Percentiles rank a stretch among this genome's conserved stretches.
These are phyloP conservation scores for Hypomyces rosellus DNA, from an alignment of 2,329 filamentous ascomycete genomes.

Conservation along the genomic window DNA sequence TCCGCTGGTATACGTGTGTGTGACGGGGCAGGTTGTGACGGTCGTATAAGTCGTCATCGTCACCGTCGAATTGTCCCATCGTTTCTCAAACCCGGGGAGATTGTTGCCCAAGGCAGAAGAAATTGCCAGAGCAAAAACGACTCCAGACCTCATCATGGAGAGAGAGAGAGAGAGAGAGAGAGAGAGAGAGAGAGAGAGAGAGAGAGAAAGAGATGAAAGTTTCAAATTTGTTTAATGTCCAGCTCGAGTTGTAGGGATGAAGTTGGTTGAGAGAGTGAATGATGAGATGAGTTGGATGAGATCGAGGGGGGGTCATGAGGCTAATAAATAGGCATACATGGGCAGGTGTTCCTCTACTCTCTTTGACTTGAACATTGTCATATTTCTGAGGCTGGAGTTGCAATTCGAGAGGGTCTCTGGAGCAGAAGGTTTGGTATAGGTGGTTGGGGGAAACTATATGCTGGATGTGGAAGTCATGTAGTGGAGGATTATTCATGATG, in stretches of 20 bases:
- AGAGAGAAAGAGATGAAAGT: too few species aligned
- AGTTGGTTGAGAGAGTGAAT: not conserved
- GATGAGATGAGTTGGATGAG: not conserved
- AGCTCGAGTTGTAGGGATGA: not conserved
- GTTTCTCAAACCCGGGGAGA: slow-evolving; percentile 1
- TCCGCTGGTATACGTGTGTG: slow-evolving; percentile 33
- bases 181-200: too few species aligned
- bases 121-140: slow-evolving; percentile 9
- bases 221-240: not conserved
- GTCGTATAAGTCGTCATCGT: slow-evolving; percentile 30
- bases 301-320: not conserved
- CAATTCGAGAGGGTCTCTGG: not conserved
- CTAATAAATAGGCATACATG: not conserved
- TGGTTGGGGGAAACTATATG: too few species aligned
- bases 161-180: too few species aligned
- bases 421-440: too few species aligned
- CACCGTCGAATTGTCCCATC: not conserved
- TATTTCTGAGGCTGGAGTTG: not conserved
- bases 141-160: slow-evolving; percentile 4
- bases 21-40: slow-evolving; percentile 40
- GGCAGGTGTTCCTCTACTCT: not conserved
- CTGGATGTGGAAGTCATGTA: too few species aligned
- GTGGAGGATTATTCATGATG: too few species aligned
- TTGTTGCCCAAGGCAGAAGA: slow-evolving; percentile 5
- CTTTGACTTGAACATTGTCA: too few species aligned